Evolutionary conservation across 192 early-diverging fungal species (phyloP).

Genomic region (Allomyces macrogynus): DNA sequence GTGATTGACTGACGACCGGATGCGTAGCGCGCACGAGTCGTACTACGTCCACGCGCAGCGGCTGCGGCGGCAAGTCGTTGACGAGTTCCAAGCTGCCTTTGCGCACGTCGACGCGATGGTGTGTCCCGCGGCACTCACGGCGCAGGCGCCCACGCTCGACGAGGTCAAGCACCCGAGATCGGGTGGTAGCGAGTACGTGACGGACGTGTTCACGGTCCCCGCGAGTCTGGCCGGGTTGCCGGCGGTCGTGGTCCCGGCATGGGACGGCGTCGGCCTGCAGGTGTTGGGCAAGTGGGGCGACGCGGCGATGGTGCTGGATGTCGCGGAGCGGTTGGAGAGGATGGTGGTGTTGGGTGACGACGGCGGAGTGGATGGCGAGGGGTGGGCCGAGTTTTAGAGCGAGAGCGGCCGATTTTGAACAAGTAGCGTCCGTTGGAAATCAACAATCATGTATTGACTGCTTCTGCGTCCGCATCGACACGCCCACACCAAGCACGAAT

Average conservation of each 20-base stretch:
- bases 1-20: background rate
- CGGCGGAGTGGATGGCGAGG: background rate
- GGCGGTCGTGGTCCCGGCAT: slow-evolving; percentile 7
- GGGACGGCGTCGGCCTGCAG: slow-evolving; percentile 40
- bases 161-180: slow-evolving; percentile 13
- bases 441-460: background rate
- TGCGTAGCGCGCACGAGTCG: background rate
- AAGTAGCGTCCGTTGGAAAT: background rate
- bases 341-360: background rate
- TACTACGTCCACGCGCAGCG: background rate
- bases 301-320: slow-evolving; percentile 35
- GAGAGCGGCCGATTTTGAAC: too few species aligned
- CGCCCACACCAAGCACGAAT: too few species aligned
- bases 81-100: background rate
- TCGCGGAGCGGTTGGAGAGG: slow-evolving; percentile 18
- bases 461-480: background rate
- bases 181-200: slow-evolving; percentile 45
- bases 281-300: slow-evolving; percentile 69
- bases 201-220: slow-evolving; percentile 80
- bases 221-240: slow-evolving; percentile 60
- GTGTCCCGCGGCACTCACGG: slow-evolving; percentile 53
- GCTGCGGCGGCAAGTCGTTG: background rate
- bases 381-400: too few species aligned
- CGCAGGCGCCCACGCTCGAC: slow-evolving; percentile 34
- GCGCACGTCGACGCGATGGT: slow-evolving; percentile 47